Percentiles rank a stretch among this genome's conserved stretches.
Evolutionary conservation across 495 filamentous ascomycete species (phyloP).

Genomic region (Aspergillus bertholletiae): DNA sequence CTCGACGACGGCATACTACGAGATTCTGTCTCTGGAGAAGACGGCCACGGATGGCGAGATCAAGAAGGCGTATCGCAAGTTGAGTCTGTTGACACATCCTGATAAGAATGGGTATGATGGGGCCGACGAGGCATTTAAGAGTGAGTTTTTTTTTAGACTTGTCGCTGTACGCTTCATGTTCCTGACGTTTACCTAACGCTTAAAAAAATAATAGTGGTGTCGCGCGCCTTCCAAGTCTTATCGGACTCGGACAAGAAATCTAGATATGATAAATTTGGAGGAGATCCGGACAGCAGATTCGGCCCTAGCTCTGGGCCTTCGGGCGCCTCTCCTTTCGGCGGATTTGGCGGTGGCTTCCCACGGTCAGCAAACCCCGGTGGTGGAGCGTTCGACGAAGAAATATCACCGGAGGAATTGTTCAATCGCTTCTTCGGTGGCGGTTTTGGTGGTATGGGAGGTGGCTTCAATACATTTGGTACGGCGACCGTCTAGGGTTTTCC

Average conservation of each 20-base stretch:
- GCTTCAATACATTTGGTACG: slow-evolving; percentile 59
- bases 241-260: slow-evolving; percentile 90
- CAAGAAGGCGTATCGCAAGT: slow-evolving; percentile 96
- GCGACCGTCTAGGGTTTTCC: neutral
- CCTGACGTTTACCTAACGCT: too few species aligned
- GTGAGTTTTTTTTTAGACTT: slow-evolving; percentile 51
- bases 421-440: slow-evolving; percentile 84
- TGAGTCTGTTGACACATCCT: slow-evolving; percentile 89
- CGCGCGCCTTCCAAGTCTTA: slow-evolving; percentile 87
- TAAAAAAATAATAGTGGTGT: slow-evolving; percentile 73
- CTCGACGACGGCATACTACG: slow-evolving; percentile 84
- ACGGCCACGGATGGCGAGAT: slow-evolving; percentile 77
- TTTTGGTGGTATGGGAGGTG: slow-evolving; percentile 52
- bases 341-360: slow-evolving; percentile 61
- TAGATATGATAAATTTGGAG: slow-evolving; percentile 82
- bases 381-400: slow-evolving; percentile 78
- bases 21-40: slow-evolving; percentile 76
- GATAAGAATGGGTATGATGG: slow-evolving; percentile 99
- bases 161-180: neutral
- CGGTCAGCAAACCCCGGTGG: slow-evolving; percentile 43
- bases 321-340: slow-evolving; percentile 59
- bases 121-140: slow-evolving; percentile 95
- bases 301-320: slow-evolving; percentile 49
- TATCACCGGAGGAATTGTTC: slow-evolving; percentile 95
- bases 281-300: slow-evolving; percentile 87